These are phyloP conservation scores for Striga asiatica DNA, from an alignment of 257 asterid species.

Conservation along the genomic window DNA sequence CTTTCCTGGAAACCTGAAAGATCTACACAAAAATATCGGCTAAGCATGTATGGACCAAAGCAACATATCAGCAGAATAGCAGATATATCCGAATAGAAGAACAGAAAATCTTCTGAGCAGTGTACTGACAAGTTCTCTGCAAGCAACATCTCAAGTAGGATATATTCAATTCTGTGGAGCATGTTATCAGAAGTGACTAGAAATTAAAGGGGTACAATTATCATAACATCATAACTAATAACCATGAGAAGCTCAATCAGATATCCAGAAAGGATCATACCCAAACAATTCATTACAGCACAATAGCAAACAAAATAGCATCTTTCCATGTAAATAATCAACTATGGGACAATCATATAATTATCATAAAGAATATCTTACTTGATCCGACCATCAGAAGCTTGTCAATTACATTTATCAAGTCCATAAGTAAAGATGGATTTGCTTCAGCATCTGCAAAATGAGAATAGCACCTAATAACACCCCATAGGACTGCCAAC, in stretches of 20 bases:
- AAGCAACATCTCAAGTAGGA: neutral
- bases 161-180: neutral
- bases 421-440: slow-evolving; percentile 42
- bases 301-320: slow-evolving; percentile 9
- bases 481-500: slow-evolving; percentile 76
- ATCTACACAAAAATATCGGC: slow-evolving; percentile 17
- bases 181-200: neutral
- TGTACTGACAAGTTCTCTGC: neutral
- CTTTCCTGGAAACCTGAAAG: slow-evolving; percentile 30
- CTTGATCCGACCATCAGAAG: slow-evolving; percentile 46
- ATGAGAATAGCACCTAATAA: slow-evolving; percentile 55
- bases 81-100: slow-evolving; percentile 5
- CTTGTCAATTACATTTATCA: slow-evolving; percentile 56
- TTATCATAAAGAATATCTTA: slow-evolving; percentile 29
- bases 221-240: neutral
- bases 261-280: neutral
- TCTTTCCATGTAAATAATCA: neutral
- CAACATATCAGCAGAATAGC: neutral
- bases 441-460: slow-evolving; percentile 31
- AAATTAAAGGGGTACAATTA: neutral
- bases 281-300: slow-evolving; percentile 1
- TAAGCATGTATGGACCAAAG: neutral
- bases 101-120: neutral
- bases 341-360: slow-evolving; percentile 3
- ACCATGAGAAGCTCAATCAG: neutral